Percentiles rank a stretch among this genome's conserved stretches.
Evolutionary conservation across 139 green algal genomes (phyloP).

Genomic region (Nannochloris sp.): DNA sequence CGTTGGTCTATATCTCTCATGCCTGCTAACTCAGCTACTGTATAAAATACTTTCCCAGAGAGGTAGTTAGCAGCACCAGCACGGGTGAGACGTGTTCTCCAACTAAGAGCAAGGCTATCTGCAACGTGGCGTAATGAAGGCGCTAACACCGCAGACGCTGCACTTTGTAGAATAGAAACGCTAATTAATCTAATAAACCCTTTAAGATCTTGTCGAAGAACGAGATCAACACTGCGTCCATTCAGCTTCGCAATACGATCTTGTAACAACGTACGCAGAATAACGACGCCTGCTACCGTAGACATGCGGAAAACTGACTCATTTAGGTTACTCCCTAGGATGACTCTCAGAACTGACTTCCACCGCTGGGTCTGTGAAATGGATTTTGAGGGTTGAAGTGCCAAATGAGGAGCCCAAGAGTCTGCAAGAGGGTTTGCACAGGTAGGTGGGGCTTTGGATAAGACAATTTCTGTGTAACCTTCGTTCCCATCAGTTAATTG

Average conservation of each 20-base stretch:
- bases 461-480: slow-evolving; percentile 26
- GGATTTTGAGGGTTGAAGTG: slow-evolving; percentile 4
- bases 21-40: slow-evolving; percentile 37
- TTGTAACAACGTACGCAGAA: slow-evolving; percentile 52
- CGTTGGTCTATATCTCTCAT: slow-evolving; percentile 54
- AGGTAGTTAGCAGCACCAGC: slow-evolving; percentile 48
- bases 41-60: slow-evolving; percentile 48
- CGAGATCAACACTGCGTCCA: slow-evolving; percentile 55
- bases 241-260: slow-evolving; percentile 67
- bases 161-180: slow-evolving; percentile 39
- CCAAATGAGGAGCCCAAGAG: slow-evolving; percentile 6
- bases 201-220: slow-evolving; percentile 54
- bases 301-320: slow-evolving; percentile 9
- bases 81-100: slow-evolving; percentile 47
- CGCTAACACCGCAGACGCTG: slow-evolving; percentile 55
- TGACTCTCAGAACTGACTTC: slow-evolving; percentile 18
- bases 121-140: slow-evolving; percentile 53
- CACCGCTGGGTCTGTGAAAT: slow-evolving; percentile 2
- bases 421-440: background rate
- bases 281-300: slow-evolving; percentile 37
- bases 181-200: slow-evolving; percentile 35
- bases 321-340: slow-evolving; percentile 23
- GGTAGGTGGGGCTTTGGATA: slow-evolving; percentile 1
- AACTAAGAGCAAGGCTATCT: slow-evolving; percentile 55
- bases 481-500: slow-evolving; percentile 25